Evolutionary conservation across 768 basidiomycete species (phyloP).

Genomic region (Aureoboletus auriporus): DNA sequence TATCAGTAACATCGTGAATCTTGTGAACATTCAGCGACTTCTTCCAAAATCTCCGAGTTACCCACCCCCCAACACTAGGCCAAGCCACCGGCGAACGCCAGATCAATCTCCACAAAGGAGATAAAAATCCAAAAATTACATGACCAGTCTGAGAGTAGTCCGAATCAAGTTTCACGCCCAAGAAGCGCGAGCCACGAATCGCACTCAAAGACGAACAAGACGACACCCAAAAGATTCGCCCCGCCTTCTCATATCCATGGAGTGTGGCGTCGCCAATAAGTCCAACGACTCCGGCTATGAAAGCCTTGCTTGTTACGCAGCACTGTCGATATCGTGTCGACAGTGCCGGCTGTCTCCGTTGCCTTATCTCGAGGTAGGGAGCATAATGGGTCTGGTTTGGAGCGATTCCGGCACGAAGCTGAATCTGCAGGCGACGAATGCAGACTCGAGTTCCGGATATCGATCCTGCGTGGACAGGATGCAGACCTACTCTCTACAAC

Average conservation of each 20-base stretch:
- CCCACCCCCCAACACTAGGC: too few relatives aligned
- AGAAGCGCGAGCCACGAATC: slow-evolving; percentile 14
- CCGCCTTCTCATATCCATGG: slow-evolving; percentile 13
- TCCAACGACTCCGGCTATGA: neutral
- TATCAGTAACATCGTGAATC: too few relatives aligned
- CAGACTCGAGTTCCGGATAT: neutral
- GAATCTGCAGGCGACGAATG: neutral
- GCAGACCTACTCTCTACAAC: too few relatives aligned
- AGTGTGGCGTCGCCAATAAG: neutral
- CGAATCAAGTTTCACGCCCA: slow-evolving; percentile 13
- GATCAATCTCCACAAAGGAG: slow-evolving; percentile 15
- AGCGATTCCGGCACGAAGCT: neutral
- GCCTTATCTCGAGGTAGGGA: too few relatives aligned
- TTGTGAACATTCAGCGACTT: too few relatives aligned
- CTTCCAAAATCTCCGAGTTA: too few relatives aligned
- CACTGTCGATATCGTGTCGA: neutral
- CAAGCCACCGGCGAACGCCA: too few relatives aligned
- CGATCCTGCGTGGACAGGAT: too few relatives aligned
- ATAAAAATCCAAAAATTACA: slow-evolving; percentile 12
- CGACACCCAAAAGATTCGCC: neutral
- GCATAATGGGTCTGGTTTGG: too few relatives aligned
- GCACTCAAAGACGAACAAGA: slow-evolving; percentile 4
- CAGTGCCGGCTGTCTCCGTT: too few relatives aligned
- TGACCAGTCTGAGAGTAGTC: slow-evolving; percentile 12
- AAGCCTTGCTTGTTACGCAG: neutral